phyloP scores from a whole-genome alignment of 2,329 filamentous ascomycete species.

The Fusarium duplospermum region DNA sequence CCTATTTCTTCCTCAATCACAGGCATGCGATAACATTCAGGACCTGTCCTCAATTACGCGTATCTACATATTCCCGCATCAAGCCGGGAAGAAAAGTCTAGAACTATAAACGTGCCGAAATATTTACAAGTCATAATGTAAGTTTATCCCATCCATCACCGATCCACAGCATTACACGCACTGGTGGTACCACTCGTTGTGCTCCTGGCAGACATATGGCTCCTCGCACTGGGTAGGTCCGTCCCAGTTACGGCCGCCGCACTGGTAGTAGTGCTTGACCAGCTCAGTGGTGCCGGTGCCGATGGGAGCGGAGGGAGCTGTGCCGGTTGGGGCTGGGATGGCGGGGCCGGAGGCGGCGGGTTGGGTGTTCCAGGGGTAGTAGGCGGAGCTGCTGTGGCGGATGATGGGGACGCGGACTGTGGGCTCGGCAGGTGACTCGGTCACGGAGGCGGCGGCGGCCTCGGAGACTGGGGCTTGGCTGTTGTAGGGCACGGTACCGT shows the following conservation, averaged over 20 bases:
- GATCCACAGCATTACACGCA: constrained; percentile 19
- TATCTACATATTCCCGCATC: constrained; percentile 21
- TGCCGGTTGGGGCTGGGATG: constrained; percentile 21
- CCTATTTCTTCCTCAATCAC: background rate
- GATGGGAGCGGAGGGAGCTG: constrained; percentile 15
- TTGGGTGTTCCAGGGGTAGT: constrained; percentile 37
- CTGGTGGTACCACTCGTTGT: constrained; percentile 39
- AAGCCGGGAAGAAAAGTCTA: constrained; percentile 22
- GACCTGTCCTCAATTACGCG: constrained; percentile 17
- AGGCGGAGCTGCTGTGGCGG: constrained; percentile 34
- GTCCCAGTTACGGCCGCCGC: constrained; percentile 33
- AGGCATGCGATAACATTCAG: background rate
- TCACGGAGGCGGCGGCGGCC: background rate
- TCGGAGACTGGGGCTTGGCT: constrained; percentile 10
- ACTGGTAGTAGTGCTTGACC: constrained; percentile 38
- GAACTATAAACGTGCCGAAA: constrained; percentile 27
- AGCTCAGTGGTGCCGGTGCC: constrained; percentile 20
- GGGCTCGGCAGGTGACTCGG: background rate
- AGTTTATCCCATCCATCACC: background rate
- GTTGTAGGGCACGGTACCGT: constrained; percentile 5
- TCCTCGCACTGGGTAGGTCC: constrained; percentile 38
- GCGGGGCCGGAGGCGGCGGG: constrained; percentile 14
- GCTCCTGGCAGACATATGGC: constrained; percentile 27
- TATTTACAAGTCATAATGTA: constrained; percentile 33
- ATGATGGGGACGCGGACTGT: constrained; percentile 32